Evolutionary conservation across 2,329 filamentous ascomycete genomes (phyloP).

Genomic region (Biscogniauxia marginata): DNA sequence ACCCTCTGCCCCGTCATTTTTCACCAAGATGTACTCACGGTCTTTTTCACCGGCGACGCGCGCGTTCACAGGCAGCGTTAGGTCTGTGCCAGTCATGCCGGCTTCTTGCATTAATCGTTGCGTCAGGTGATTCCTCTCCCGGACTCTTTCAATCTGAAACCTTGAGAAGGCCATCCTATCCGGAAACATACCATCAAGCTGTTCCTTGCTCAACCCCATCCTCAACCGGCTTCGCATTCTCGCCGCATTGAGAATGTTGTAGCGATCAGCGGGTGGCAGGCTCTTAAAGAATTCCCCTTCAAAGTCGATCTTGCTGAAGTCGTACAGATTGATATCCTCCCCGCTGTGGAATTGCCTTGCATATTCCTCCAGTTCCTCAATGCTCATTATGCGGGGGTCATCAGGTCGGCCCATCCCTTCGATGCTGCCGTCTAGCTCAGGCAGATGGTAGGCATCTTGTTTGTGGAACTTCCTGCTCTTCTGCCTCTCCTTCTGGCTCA

Average conservation of each 20-base stretch:
- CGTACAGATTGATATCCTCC: conserved; percentile 88
- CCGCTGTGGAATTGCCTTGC: conserved; percentile 88
- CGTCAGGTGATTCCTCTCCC: conserved; percentile 89
- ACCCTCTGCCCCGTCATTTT: conserved; percentile 91
- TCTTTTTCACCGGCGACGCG: conserved; percentile 82
- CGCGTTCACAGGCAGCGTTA: conserved; percentile 63
- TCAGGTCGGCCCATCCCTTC: conserved; percentile 85
- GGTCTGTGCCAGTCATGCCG: conserved; percentile 78
- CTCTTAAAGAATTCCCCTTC: conserved; percentile 94
- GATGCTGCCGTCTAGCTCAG: conserved; percentile 76
- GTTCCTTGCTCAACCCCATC: conserved; percentile 96
- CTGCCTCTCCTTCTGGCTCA: conserved; percentile 73
- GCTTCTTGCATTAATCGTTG: conserved; percentile 93
- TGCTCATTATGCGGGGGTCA: conserved; percentile 93
- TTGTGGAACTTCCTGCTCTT: conserved; percentile 79
- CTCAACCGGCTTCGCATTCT: conserved; percentile 81
- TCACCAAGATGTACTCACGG: conserved; percentile 92
- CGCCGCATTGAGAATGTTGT: conserved; percentile 96
- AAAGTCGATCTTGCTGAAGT: conserved; percentile 98
- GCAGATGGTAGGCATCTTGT: conserved; percentile 93
- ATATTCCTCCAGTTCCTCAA: conserved; percentile 92
- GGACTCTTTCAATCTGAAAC: conserved; percentile 94
- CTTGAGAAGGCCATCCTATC: conserved; percentile 95
- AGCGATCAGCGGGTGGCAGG: conserved; percentile 83
- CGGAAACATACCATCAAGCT: conserved; percentile 94